phyloP scores from a whole-genome alignment of 2,329 filamentous ascomycete genomes.

The Tolypocladium inflatum region DNA sequence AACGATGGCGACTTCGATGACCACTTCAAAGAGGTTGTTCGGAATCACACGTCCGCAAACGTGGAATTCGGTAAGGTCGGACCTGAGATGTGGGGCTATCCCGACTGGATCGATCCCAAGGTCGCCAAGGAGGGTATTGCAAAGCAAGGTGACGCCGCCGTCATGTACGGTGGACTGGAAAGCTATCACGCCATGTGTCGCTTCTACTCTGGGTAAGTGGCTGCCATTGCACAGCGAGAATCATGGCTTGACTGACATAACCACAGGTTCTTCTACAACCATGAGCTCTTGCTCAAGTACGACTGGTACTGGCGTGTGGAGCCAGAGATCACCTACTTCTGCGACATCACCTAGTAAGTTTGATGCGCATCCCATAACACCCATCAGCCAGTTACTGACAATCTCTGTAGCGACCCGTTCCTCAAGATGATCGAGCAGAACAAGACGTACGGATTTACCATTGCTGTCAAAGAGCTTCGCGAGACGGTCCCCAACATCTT shows the following conservation, averaged over 20 bases:
- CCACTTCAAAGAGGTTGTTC: conserved; percentile 79
- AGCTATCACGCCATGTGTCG: conserved; percentile 99
- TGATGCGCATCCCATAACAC: not conserved
- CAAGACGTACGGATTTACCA: conserved; percentile 98
- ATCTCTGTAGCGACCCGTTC: conserved; percentile 68
- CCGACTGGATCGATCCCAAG: conserved; percentile 90
- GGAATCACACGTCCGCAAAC: conserved; percentile 77
- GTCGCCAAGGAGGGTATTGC: conserved; percentile 92
- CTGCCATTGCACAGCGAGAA: not conserved
- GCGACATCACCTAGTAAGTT: conserved; percentile 90
- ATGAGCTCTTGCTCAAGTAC: conserved; percentile 88
- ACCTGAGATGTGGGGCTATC: conserved; percentile 87
- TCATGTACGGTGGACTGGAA: conserved; percentile 99
- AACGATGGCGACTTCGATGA: conserved; percentile 97
- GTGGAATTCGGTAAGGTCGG: conserved; percentile 95
- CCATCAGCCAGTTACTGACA: not conserved
- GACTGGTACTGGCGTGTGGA: conserved; percentile 99
- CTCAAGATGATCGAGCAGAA: conserved; percentile 87
- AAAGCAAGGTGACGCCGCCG: conserved; percentile 91
- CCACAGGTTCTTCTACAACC: conserved; percentile 85
- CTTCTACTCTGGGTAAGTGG: conserved; percentile 86
- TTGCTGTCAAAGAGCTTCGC: conserved; percentile 93
- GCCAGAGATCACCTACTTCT: conserved; percentile 99
- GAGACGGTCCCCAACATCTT: conserved; percentile 99
- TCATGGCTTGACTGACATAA: conserved; percentile 10